These are phyloP conservation scores for Bjerkandera adusta DNA, from an alignment of 1,284 basidiomycete species.

Conservation along the genomic window DNA sequence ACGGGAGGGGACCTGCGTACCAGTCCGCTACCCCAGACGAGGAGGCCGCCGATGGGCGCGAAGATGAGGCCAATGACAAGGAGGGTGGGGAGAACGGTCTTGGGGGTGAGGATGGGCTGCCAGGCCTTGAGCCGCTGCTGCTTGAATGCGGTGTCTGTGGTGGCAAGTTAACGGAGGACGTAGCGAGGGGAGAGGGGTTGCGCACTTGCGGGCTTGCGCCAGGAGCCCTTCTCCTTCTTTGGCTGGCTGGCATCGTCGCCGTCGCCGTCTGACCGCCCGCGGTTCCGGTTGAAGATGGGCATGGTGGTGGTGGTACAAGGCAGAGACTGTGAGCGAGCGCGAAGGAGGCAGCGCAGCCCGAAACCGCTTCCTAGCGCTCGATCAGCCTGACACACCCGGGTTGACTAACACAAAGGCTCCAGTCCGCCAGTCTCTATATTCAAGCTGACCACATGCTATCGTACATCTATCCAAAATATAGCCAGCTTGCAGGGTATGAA, in stretches of 20 bases:
- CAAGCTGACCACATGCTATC: not conserved
- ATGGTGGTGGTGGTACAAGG: constrained; percentile 27
- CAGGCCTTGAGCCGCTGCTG: constrained; percentile 99
- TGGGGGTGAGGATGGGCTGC: constrained; percentile 99
- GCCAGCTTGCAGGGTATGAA: not conserved
- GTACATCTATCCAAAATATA: constrained; percentile 3
- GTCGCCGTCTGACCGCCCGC: constrained; percentile 17
- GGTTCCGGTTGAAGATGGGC: constrained; percentile 38
- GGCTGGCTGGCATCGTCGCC: constrained; percentile 27
- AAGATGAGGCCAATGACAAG: constrained; percentile 95
- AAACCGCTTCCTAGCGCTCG: constrained; percentile 10
- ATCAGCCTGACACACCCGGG: not conserved
- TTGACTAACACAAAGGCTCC: not conserved
- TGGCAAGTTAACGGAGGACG: constrained; percentile 7
- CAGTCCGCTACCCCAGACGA: constrained; percentile 85
- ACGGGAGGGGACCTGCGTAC: constrained; percentile 34
- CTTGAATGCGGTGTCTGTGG: constrained; percentile 93
- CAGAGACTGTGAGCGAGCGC: constrained; percentile 13
- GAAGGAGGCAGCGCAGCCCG: constrained; percentile 16
- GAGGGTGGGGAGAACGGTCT: constrained; percentile 94
- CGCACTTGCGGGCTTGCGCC: constrained; percentile 87
- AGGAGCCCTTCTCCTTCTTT: constrained; percentile 86
- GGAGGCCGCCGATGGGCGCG: constrained; percentile 92
- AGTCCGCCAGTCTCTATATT: too few relatives aligned
- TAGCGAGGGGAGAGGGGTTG: constrained; percentile 20